phyloP scores from a whole-genome alignment of 2,329 filamentous ascomycete genomes.

The Curvularia spicifera region DNA sequence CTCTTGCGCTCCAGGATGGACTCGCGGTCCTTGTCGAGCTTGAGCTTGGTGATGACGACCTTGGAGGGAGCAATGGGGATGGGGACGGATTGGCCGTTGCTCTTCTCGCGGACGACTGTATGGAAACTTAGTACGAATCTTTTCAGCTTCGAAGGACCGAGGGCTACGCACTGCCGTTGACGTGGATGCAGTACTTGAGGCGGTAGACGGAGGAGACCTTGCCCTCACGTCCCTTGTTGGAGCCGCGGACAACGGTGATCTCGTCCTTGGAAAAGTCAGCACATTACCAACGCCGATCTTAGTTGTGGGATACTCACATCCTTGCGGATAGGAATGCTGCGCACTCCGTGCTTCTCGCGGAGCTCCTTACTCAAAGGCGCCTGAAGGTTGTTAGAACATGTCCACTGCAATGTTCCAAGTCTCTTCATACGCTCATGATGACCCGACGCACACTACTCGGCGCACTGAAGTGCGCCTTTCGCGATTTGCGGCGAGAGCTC shows the following conservation, averaged over 20 bases:
- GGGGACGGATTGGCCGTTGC: slow-evolving; percentile 92
- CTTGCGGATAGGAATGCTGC: slow-evolving; percentile 91
- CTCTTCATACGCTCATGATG: slow-evolving; percentile 82
- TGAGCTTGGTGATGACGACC: slow-evolving; percentile 98
- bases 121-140: slow-evolving; percentile 28
- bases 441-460: slow-evolving; percentile 91
- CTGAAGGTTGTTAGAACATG: slow-evolving; percentile 45
- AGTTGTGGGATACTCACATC: slow-evolving; percentile 61
- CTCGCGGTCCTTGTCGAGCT: slow-evolving; percentile 96
- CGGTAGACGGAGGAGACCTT: slow-evolving; percentile 90
- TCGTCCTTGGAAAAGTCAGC: slow-evolving; percentile 63
- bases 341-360: slow-evolving; percentile 97
- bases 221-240: slow-evolving; percentile 97
- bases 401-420: slow-evolving; percentile 59
- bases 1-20: slow-evolving; percentile 85
- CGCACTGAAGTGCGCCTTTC: slow-evolving; percentile 97
- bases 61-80: slow-evolving; percentile 95
- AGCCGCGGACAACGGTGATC: slow-evolving; percentile 88
- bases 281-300: slow-evolving; percentile 16
- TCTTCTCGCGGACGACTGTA: slow-evolving; percentile 89
- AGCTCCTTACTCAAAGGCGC: slow-evolving; percentile 73
- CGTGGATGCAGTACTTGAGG: slow-evolving; percentile 89
- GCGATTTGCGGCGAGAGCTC: slow-evolving; percentile 96
- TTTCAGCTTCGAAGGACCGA: neutral
- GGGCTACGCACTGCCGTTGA: slow-evolving; percentile 71